Evolutionary conservation across 192 early-diverging fungal species (phyloP).

Genomic region (Dissophora globulifera): DNA sequence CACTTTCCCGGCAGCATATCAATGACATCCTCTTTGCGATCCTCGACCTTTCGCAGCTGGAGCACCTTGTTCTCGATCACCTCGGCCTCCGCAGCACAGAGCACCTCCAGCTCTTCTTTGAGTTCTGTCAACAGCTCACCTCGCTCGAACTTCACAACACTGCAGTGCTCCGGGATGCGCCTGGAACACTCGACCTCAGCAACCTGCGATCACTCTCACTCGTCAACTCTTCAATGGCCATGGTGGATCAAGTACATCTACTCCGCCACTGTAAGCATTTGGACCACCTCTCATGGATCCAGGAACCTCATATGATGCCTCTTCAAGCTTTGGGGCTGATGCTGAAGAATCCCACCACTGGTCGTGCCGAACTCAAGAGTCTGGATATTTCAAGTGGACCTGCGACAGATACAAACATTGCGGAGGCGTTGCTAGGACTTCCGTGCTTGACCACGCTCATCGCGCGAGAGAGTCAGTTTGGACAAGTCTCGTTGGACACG

Average conservation of each 20-base stretch:
- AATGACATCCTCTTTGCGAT: conserved; percentile 19
- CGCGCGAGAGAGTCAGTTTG: conserved; percentile 14
- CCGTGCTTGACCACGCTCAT: conserved; percentile 6
- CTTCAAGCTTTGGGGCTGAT: background rate
- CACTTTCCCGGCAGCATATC: background rate
- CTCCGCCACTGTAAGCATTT: conserved; percentile 9
- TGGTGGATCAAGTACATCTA: conserved; percentile 9
- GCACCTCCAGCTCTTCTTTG: conserved; percentile 6
- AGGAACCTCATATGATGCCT: background rate
- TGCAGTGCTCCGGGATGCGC: conserved; percentile 5
- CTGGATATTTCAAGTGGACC: conserved; percentile 15
- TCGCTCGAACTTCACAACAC: conserved; percentile 30
- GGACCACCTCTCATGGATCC: conserved; percentile 32
- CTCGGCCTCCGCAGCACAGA: background rate
- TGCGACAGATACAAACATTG: conserved; percentile 1
- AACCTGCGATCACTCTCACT: conserved; percentile 12
- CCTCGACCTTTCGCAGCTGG: conserved; percentile 10
- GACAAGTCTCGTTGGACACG: background rate
- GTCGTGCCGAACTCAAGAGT: conserved; percentile 6
- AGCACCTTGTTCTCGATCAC: conserved; percentile 31
- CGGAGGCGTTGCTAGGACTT: background rate
- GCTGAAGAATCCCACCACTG: background rate
- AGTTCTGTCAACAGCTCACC: conserved; percentile 16
- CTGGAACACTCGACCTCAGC: background rate
- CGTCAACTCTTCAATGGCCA: conserved; percentile 8